A percentile compares a stretch with the other conserved stretches of the same genome.
These are phyloP conservation scores for Excoecaria cochinchinensis DNA, from an alignment of 345 rosid species.

Conservation along the genomic window DNA sequence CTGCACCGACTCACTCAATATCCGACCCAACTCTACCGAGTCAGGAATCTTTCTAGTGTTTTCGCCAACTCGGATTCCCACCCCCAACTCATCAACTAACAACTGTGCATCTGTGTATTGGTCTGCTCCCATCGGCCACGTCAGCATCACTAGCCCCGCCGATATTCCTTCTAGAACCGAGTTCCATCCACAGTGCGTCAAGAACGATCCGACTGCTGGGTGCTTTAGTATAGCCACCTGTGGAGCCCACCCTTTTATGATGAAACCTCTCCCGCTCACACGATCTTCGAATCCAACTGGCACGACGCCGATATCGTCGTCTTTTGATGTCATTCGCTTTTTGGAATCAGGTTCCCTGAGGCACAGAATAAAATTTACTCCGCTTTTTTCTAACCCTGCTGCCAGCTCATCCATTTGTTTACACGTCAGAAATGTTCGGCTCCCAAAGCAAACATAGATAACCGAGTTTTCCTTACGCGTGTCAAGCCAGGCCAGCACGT, in stretches of 20 bases:
- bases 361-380: constrained; percentile 49
- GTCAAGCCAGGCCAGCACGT: constrained; percentile 59
- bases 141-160: constrained; percentile 50
- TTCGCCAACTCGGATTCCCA: constrained; percentile 49
- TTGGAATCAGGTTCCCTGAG: constrained; percentile 20
- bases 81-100: constrained; percentile 51
- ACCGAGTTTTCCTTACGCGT: constrained; percentile 39
- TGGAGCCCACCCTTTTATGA: constrained; percentile 61
- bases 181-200: constrained; percentile 80
- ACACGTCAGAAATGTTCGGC: constrained; percentile 43
- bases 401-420: constrained; percentile 47
- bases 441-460: constrained; percentile 73
- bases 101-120: constrained; percentile 47
- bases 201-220: constrained; percentile 49
- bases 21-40: constrained; percentile 33
- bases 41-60: constrained; percentile 39
- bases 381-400: constrained; percentile 44
- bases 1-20: constrained; percentile 34
- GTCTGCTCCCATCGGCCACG: constrained; percentile 71
- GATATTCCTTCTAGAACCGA: constrained; percentile 53
- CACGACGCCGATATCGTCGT: background rate
- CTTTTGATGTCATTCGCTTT: background rate
- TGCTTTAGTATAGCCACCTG: constrained; percentile 47
- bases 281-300: constrained; percentile 47
- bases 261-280: constrained; percentile 42